Conservation (phyloP, 495 filamentous ascomycete genomes). For the Annulohypoxylon moriforme region DNA sequence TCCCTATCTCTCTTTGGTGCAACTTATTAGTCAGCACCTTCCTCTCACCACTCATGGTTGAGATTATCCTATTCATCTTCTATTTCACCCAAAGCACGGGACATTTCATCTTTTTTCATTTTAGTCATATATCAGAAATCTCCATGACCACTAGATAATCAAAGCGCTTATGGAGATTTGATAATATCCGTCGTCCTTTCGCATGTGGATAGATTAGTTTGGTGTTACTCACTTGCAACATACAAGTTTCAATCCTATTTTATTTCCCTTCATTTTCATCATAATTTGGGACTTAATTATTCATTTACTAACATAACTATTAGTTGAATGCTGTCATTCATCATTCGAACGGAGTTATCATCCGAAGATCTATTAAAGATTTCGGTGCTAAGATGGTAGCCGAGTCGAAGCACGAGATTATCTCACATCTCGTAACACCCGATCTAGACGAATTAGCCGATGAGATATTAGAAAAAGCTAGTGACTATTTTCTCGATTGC, state of each 20-base stretch:
- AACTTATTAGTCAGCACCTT: slow-evolving; percentile 1
- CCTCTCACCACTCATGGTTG: background rate
- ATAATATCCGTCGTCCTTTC: background rate
- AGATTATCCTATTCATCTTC: background rate
- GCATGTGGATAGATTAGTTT: background rate
- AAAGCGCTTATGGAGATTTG: background rate
- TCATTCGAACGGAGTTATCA: slow-evolving; percentile 51
- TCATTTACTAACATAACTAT: slow-evolving; percentile 13
- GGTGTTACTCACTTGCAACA: background rate
- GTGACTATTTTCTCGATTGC: slow-evolving; percentile 60
- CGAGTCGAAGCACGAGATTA: slow-evolving; percentile 55
- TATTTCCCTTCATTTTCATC: background rate
- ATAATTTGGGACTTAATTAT: background rate
- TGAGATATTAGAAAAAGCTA: slow-evolving; percentile 54
- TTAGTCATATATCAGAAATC: background rate
- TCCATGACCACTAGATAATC: background rate
- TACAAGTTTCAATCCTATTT: background rate
- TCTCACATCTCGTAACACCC: slow-evolving; percentile 47
- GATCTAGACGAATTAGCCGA: slow-evolving; percentile 57
- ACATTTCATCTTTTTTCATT: background rate
- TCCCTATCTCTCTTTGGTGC: background rate
- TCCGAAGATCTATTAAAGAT: slow-evolving; percentile 56
- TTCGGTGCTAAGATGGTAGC: slow-evolving; percentile 59
- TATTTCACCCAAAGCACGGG: background rate
- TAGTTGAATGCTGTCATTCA: slow-evolving; percentile 62